Conservation (phyloP, 495 filamentous ascomycete genomes). For the Lasiosphaeris hirsuta region DNA sequence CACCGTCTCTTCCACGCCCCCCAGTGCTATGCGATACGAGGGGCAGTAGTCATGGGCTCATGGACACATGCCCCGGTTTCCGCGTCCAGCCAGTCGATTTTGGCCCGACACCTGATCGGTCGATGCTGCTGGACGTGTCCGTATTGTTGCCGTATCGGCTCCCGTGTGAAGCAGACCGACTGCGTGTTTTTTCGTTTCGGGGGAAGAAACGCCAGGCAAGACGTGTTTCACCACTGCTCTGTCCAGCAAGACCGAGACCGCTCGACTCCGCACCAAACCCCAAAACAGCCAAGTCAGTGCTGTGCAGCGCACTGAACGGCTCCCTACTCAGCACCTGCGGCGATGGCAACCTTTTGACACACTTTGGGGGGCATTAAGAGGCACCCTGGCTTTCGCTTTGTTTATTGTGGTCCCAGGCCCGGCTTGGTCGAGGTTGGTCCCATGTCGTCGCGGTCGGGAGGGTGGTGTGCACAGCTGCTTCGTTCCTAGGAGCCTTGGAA, state of each 20-base stretch:
- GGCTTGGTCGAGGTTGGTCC: neutral
- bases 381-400: neutral
- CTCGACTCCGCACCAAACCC: neutral
- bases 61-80: no score
- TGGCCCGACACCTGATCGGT: no score
- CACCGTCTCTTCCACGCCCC: no score
- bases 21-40: no score
- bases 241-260: neutral
- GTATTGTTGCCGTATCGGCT: no score
- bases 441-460: neutral
- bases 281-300: slow-evolving; percentile 3
- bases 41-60: no score
- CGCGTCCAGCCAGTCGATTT: no score
- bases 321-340: neutral
- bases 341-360: neutral
- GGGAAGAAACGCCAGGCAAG: neutral
- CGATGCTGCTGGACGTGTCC: no score
- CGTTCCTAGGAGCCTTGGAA: neutral
- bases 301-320: neutral
- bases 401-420: neutral
- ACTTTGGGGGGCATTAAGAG: neutral
- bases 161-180: neutral
- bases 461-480: neutral
- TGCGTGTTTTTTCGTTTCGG: neutral
- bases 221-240: slow-evolving; percentile 5